Conservation (phyloP, 140 eudicot species). For the Bidens hawaiensis region DNA sequence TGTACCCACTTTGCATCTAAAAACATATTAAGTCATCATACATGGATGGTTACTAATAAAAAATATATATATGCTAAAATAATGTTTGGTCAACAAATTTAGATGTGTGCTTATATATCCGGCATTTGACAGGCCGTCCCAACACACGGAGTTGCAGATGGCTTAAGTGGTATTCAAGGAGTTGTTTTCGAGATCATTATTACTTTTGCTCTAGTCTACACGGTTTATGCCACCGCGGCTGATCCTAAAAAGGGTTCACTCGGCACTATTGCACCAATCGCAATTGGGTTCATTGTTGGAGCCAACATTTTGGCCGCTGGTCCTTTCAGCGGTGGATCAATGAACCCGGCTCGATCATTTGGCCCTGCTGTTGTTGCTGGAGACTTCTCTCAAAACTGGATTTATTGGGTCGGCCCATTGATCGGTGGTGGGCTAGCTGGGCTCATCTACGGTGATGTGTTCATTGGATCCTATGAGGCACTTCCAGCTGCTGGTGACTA, state of each 20-base stretch:
- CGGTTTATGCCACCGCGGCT: conserved; percentile 66
- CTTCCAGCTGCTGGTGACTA: conserved; percentile 42
- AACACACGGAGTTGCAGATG: conserved; percentile 55
- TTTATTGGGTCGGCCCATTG: conserved; percentile 81
- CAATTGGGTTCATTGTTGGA: conserved; percentile 74
- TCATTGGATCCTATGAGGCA: conserved; percentile 46
- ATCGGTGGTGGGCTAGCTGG: conserved; percentile 74
- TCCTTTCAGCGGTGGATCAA: conserved; percentile 75
- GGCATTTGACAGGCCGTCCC: conserved; percentile 45
- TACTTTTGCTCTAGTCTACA: conserved; percentile 67
- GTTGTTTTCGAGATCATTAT: conserved; percentile 60
- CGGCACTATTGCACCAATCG: conserved; percentile 73
- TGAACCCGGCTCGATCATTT: conserved; percentile 76
- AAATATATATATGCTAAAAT: neutral
- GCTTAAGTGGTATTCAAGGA: conserved; percentile 40
- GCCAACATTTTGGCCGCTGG: conserved; percentile 78
- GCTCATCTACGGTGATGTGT: conserved; percentile 56
- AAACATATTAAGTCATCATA: neutral
- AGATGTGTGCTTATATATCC: neutral
- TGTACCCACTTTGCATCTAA: neutral
- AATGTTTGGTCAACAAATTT: neutral
- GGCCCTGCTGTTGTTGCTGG: conserved; percentile 69
- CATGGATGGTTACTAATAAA: neutral
- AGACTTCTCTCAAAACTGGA: conserved; percentile 51
- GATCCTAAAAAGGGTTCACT: conserved; percentile 76